These are phyloP conservation scores for Eucalyptus marginata DNA, from an alignment of 345 rosid genomes.

Conservation along the genomic window DNA sequence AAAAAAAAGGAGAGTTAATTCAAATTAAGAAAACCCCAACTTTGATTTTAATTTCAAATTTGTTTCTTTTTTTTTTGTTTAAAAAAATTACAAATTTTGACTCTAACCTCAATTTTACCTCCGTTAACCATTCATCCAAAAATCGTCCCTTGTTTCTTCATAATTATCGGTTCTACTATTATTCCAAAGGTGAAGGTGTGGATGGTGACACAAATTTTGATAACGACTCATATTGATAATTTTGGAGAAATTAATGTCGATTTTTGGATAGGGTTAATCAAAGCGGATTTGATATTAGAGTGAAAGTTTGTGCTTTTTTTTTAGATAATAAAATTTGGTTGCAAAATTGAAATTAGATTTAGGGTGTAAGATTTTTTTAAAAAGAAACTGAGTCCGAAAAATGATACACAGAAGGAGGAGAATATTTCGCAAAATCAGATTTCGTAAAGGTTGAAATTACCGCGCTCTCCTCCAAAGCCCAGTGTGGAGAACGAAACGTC, in stretches of 20 bases:
- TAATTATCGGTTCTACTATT: not conserved
- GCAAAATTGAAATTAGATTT: not conserved
- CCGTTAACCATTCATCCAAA: not conserved
- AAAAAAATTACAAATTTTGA: not conserved
- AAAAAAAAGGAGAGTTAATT: not conserved
- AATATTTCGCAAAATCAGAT: too few species aligned
- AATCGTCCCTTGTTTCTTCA: not conserved
- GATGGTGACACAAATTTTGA: accelerated
- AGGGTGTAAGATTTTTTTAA: too few species aligned
- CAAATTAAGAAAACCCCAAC: not conserved
- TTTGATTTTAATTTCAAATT: not conserved
- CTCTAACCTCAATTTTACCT: not conserved
- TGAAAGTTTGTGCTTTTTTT: not conserved
- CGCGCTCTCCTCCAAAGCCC: not conserved
- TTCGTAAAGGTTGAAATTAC: not conserved
- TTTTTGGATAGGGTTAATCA: not conserved
- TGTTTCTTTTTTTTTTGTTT: not conserved
- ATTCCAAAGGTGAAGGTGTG: not conserved
- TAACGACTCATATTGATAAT: not conserved
- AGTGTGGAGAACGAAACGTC: not conserved
- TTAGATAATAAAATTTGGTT: not conserved
- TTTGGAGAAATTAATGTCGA: not conserved
- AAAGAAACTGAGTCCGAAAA: not conserved
- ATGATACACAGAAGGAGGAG: not conserved
- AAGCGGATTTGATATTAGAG: not conserved